A percentile compares a stretch with the other conserved stretches of the same genome.
Evolutionary conservation across 108 stramenopile genomes (phyloP).

Genomic region (Asterionellopsis glacialis): DNA sequence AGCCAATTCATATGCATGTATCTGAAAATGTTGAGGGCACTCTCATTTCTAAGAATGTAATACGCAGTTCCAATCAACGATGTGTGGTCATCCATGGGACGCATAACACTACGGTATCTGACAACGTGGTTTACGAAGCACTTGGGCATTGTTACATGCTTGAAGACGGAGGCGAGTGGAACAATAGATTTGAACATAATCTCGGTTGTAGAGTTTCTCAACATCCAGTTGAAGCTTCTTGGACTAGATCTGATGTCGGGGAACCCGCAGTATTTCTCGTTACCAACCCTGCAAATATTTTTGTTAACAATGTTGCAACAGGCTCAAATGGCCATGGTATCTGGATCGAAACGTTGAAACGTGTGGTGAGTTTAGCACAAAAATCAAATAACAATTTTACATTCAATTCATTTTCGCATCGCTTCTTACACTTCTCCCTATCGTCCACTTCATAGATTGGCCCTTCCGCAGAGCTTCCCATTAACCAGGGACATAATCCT

Average conservation of each 20-base stretch:
- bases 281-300: slow-evolving; percentile 16
- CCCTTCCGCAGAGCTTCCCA: too few species aligned
- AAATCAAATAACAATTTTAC: too few species aligned
- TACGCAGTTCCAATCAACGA: slow-evolving; percentile 49
- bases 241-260: slow-evolving; percentile 2
- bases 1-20: slow-evolving; percentile 53
- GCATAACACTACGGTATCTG: slow-evolving; percentile 39
- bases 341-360: too few species aligned
- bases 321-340: slow-evolving; percentile 22
- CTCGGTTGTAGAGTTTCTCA: slow-evolving; percentile 14
- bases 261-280: slow-evolving; percentile 18
- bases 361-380: too few species aligned
- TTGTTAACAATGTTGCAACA: slow-evolving; percentile 19
- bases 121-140: slow-evolving; percentile 47
- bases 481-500: too few species aligned
- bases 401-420: too few species aligned
- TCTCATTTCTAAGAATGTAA: slow-evolving; percentile 46
- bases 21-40: slow-evolving; percentile 37
- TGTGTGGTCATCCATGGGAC: slow-evolving; percentile 57
- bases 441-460: too few species aligned
- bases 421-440: too few species aligned
- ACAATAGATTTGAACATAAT: slow-evolving; percentile 27
- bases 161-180: slow-evolving; percentile 25
- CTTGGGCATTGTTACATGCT: slow-evolving; percentile 34
- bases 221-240: not conserved